These are phyloP conservation scores for Aspergillus costaricaensis DNA, from an alignment of 2,329 filamentous ascomycete genomes.

Conservation along the genomic window DNA sequence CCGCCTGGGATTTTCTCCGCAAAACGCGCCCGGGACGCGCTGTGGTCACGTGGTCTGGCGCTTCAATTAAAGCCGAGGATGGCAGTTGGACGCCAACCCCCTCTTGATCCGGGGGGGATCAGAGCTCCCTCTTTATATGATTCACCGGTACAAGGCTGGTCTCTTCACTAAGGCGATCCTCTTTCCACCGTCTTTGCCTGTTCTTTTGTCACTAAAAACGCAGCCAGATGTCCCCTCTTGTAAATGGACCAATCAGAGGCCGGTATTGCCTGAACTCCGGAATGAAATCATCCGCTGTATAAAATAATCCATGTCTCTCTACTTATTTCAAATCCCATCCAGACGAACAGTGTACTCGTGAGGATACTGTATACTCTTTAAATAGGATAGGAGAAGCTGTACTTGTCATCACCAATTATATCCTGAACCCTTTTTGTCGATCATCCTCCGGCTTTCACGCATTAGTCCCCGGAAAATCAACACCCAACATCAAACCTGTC, in stretches of 20 bases:
- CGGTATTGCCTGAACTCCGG: neutral
- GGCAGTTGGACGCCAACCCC: neutral
- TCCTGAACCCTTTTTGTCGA: neutral
- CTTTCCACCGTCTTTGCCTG: neutral
- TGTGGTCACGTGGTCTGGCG: conserved; percentile 24
- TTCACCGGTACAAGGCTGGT: neutral
- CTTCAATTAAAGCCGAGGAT: conserved; percentile 24
- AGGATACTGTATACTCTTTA: neutral
- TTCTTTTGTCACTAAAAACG: neutral
- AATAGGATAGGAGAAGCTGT: neutral
- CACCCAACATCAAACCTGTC: neutral
- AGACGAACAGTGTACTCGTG: neutral
- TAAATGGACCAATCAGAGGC: conserved; percentile 8
- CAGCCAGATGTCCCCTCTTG: neutral
- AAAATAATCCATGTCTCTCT: neutral
- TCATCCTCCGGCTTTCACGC: neutral
- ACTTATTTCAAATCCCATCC: neutral
- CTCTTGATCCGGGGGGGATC: neutral
- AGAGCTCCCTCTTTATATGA: neutral
- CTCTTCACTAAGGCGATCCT: neutral
- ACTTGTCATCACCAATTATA: neutral
- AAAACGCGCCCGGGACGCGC: conserved; percentile 25
- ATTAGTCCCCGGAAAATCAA: neutral
- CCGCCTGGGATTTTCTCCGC: conserved; percentile 21
- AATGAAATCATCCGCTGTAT: conserved; percentile 7